Conservation (phyloP, 768 basidiomycete species). For the Suillus occidentalis region DNA sequence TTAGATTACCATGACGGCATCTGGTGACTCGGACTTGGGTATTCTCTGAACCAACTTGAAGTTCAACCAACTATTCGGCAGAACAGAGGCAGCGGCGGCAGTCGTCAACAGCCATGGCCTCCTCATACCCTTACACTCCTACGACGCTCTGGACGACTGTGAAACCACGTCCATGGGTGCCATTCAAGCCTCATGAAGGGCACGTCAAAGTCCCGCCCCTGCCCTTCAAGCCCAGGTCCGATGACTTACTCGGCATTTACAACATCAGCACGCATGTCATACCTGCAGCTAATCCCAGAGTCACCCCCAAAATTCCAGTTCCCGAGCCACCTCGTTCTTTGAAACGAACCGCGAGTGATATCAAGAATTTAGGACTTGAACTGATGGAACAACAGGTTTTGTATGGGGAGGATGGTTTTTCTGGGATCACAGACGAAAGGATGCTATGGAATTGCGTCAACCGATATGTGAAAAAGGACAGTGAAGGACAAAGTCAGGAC, state of each 20-base stretch:
- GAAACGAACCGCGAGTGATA: not conserved
- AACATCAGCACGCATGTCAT: conserved; percentile 30
- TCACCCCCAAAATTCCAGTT: conserved; percentile 22
- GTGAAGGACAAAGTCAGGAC: conserved; percentile 15
- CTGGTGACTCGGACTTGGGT: not conserved
- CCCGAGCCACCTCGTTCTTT: conserved; percentile 19
- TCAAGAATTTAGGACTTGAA: conserved; percentile 19
- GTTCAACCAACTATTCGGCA: too few relatives aligned
- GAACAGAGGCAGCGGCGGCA: too few relatives aligned
- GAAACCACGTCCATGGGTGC: conserved; percentile 22
- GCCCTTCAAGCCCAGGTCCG: conserved; percentile 19
- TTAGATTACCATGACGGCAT: too few relatives aligned
- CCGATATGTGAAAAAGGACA: conserved; percentile 51
- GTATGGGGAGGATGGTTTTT: conserved; percentile 16
- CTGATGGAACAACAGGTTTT: conserved; percentile 15
- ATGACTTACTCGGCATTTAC: conserved; percentile 22
- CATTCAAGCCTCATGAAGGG: conserved; percentile 17
- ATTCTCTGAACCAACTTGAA: not conserved
- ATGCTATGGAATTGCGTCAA: conserved; percentile 72
- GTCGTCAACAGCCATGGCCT: not conserved
- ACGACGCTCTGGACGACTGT: conserved; percentile 17
- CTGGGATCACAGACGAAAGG: conserved; percentile 18
- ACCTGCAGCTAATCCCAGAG: conserved; percentile 29
- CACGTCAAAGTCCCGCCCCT: conserved; percentile 13
- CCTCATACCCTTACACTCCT: conserved; percentile 23